Percentiles rank a stretch among this genome's conserved stretches.
Conservation (phyloP, 352 stramenopile species). For the Pythium pectinolyticum region DNA sequence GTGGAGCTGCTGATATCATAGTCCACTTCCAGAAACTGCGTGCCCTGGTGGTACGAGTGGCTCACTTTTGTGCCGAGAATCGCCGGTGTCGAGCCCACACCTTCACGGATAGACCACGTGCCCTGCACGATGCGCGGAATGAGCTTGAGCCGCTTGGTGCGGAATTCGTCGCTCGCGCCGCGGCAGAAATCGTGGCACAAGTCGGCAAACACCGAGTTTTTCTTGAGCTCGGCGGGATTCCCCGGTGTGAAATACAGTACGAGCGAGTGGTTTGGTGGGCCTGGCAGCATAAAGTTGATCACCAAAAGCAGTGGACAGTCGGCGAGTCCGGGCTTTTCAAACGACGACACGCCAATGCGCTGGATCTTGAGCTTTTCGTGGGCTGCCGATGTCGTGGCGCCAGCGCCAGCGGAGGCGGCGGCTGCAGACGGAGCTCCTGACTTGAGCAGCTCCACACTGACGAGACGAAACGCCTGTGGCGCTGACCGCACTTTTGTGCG, state of each 20-base stretch:
- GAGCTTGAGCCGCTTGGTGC: conserved; percentile 86
- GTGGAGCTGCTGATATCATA: conserved; percentile 81
- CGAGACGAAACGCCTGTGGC: conserved; percentile 59
- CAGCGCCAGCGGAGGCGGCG: too few species aligned
- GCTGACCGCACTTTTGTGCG: conserved; percentile 60
- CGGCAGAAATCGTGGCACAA: conserved; percentile 65
- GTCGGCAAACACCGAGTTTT: conserved; percentile 70
- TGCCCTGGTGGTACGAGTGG: conserved; percentile 70
- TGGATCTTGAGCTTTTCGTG: too few species aligned
- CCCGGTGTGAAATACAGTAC: conserved; percentile 82
- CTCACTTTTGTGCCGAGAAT: conserved; percentile 90
- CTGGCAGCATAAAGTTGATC: conserved; percentile 83
- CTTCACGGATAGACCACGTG: conserved; percentile 86
- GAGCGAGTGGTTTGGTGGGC: conserved; percentile 61
- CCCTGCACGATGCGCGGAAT: conserved; percentile 89
- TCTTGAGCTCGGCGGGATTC: conserved; percentile 52
- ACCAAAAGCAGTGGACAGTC: conserved; percentile 65
- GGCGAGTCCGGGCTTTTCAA: conserved; percentile 44
- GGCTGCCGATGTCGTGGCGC: too few species aligned
- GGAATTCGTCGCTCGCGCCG: conserved; percentile 59
- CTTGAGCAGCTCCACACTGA: conserved; percentile 71
- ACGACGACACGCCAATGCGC: conserved; percentile 70
- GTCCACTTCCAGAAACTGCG: conserved; percentile 72
- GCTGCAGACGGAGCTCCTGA: too few species aligned
- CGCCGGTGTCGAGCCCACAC: conserved; percentile 86